Conservation (phyloP, 345 rosid genomes). For the Gossypium rotundifolium region DNA sequence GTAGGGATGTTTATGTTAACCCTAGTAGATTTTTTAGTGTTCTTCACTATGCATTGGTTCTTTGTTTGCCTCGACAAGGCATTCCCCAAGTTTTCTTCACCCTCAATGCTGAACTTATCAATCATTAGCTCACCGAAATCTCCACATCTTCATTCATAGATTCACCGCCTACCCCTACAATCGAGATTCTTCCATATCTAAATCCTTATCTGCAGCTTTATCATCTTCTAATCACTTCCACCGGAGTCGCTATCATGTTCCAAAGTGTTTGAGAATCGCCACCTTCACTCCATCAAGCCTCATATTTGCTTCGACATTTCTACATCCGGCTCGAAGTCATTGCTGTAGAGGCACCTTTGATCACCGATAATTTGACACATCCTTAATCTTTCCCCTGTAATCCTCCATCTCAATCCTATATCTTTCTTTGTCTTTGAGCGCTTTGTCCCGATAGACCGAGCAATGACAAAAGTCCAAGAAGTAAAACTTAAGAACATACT, state of each 20-base stretch:
- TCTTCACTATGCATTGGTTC: conserved; percentile 14
- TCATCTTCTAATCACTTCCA: conserved; percentile 47
- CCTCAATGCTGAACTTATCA: conserved; percentile 7
- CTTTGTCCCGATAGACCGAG: conserved; percentile 69
- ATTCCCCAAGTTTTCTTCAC: conserved; percentile 14
- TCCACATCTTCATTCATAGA: conserved; percentile 15
- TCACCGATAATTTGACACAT: conserved; percentile 50
- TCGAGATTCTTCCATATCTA: conserved; percentile 29
- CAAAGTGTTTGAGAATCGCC: conserved; percentile 36
- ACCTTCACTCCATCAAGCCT: conserved; percentile 49
- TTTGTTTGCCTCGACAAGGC: conserved; percentile 6
- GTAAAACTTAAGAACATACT: background rate
- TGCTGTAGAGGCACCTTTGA: conserved; percentile 66
- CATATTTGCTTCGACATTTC: conserved; percentile 43
- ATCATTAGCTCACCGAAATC: conserved; percentile 12
- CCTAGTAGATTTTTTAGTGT: conserved; percentile 11
- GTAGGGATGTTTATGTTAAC: background rate
- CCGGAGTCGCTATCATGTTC: conserved; percentile 44
- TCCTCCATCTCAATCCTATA: conserved; percentile 82
- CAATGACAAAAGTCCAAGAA: background rate
- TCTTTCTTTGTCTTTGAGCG: conserved; percentile 79
- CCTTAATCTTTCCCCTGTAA: conserved; percentile 65
- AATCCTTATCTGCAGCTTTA: conserved; percentile 25
- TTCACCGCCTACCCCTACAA: conserved; percentile 18
- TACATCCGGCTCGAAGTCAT: conserved; percentile 40